Percentiles rank a stretch among this genome's conserved stretches.
These are phyloP conservation scores for Xylaria venustula DNA, from an alignment of 495 filamentous ascomycete genomes.

Conservation along the genomic window DNA sequence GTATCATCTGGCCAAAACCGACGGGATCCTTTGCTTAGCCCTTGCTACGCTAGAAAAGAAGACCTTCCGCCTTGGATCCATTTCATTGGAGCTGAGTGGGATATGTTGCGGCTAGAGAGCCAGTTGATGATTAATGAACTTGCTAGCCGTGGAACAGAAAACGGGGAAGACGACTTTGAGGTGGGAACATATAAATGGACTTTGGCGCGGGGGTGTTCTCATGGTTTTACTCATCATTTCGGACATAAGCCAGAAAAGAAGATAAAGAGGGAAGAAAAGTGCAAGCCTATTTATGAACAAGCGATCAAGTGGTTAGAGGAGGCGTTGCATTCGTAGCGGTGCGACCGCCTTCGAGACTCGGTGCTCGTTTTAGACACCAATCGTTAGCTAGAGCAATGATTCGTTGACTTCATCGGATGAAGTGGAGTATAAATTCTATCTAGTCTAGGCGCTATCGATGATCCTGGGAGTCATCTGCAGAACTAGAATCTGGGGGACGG, in stretches of 20 bases:
- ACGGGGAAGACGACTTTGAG: slow-evolving; percentile 27
- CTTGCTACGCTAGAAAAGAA: slow-evolving; percentile 28
- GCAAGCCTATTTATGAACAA: slow-evolving; percentile 21
- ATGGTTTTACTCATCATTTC: slow-evolving; percentile 29
- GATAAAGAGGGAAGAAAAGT: slow-evolving; percentile 9
- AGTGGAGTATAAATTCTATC: no score
- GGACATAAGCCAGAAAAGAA: slow-evolving; percentile 8
- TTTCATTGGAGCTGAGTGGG: slow-evolving; percentile 31
- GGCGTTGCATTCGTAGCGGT: no score
- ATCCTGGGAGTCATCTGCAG: no score
- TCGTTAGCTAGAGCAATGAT: no score
- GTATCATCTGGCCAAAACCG: slow-evolving; percentile 30
- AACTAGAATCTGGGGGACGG: no score
- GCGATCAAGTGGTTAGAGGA: slow-evolving; percentile 29
- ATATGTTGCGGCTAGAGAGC: slow-evolving; percentile 32
- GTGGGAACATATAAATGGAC: slow-evolving; percentile 33
- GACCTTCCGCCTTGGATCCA: slow-evolving; percentile 34
- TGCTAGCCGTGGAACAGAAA: slow-evolving; percentile 23
- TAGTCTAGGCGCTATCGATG: no score
- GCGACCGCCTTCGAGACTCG: no score
- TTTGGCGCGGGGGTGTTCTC: slow-evolving; percentile 24
- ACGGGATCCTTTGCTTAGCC: slow-evolving; percentile 36
- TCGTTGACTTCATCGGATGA: no score
- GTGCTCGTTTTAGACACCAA: no score
- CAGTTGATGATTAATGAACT: slow-evolving; percentile 36